phyloP scores from a whole-genome alignment of 352 stramenopile species.

The Globisporangium iwayamae region DNA sequence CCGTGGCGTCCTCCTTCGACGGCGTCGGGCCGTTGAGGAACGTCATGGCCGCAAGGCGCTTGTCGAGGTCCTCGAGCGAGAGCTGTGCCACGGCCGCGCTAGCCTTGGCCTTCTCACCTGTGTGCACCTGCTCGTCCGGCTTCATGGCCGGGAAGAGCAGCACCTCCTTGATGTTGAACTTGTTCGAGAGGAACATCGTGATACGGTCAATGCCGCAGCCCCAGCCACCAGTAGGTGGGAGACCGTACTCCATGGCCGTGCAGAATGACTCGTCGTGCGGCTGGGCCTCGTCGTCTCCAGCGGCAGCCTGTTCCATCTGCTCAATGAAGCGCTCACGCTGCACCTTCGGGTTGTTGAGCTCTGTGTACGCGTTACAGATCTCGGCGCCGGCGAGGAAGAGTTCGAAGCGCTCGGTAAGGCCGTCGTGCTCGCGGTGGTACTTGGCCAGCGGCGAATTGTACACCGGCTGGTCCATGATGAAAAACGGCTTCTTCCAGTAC shows the following conservation, averaged over 20 bases:
- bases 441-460: conserved; percentile 97
- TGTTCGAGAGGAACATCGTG: conserved; percentile 96
- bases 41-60: conserved; percentile 44
- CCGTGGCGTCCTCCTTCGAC: conserved; percentile 61
- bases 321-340: conserved; percentile 82
- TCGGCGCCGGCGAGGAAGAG: conserved; percentile 96
- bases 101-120: conserved; percentile 6
- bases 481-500: conserved; percentile 95
- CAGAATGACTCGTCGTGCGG: conserved; percentile 95
- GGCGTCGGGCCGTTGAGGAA: conserved; percentile 72
- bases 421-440: conserved; percentile 91
- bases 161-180: conserved; percentile 96
- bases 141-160: conserved; percentile 99
- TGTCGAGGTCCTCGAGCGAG: conserved; percentile 58
- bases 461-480: conserved; percentile 98
- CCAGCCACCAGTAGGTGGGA: conserved; percentile 96
- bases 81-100: conserved; percentile 1
- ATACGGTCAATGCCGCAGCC: conserved; percentile 98
- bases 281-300: conserved; percentile 82
- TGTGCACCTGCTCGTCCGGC: conserved; percentile 79
- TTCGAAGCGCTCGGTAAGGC: conserved; percentile 98
- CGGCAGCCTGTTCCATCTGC: conserved; percentile 76
- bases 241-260: conserved; percentile 94
- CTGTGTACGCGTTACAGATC: conserved; percentile 98
- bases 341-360: conserved; percentile 96